Evolutionary conservation across 257 asterid genomes (phyloP).

Genomic region (Gardenia jasminoides): DNA sequence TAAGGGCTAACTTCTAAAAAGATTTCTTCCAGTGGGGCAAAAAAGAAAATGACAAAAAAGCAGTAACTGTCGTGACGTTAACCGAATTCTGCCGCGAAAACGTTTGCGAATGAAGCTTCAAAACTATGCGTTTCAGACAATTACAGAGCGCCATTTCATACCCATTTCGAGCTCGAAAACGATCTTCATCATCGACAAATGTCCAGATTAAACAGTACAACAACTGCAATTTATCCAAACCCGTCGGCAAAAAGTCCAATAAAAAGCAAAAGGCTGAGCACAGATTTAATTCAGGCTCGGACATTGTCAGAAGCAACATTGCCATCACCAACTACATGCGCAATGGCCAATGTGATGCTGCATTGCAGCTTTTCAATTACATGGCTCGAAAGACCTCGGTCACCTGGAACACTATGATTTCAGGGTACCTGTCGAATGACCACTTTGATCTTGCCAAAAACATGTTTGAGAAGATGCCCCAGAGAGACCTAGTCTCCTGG

Average conservation of each 20-base stretch:
- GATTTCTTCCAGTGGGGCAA: too few species aligned
- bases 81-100: background rate
- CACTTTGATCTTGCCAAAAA: constrained; percentile 48
- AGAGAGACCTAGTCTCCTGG: constrained; percentile 66
- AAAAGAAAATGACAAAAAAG: too few species aligned
- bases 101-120: background rate
- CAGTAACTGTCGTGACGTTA: background rate
- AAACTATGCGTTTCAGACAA: constrained; percentile 42
- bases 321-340: constrained; percentile 75
- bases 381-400: constrained; percentile 68
- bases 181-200: constrained; percentile 3
- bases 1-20: too few species aligned
- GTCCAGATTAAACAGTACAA: background rate
- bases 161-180: constrained; percentile 15
- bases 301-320: constrained; percentile 67
- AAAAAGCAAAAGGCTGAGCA: constrained; percentile 14
- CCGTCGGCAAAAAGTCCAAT: background rate
- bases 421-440: constrained; percentile 64
- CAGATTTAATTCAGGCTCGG: constrained; percentile 35
- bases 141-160: constrained; percentile 34
- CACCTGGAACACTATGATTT: constrained; percentile 78
- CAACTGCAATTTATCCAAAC: constrained; percentile 1
- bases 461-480: constrained; percentile 71
- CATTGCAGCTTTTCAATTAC: constrained; percentile 63
- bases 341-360: constrained; percentile 55